These are phyloP conservation scores for Sporothrix variecibatus DNA, from an alignment of 2,329 filamentous ascomycete genomes.

Conservation along the genomic window DNA sequence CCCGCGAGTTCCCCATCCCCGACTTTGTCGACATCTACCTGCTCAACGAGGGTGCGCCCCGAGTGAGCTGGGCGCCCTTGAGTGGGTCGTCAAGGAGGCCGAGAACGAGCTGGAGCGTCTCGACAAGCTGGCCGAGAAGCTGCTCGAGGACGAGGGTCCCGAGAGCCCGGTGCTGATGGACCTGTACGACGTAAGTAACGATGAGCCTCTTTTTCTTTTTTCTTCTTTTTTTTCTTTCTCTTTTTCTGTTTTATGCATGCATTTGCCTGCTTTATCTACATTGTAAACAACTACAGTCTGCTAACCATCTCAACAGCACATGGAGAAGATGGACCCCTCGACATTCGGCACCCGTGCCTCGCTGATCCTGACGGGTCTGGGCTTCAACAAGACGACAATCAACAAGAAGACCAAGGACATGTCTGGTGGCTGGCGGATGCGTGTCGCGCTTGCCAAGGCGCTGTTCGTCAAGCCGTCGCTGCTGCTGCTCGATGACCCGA, in stretches of 20 bases:
- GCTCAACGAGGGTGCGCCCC: constrained; percentile 92
- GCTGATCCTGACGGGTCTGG: constrained; percentile 95
- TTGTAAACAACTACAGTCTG: neutral
- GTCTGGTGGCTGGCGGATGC: constrained; percentile 99
- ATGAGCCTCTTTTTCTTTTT: neutral
- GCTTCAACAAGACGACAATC: constrained; percentile 98
- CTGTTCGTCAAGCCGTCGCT: constrained; percentile 98
- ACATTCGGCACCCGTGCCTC: constrained; percentile 96
- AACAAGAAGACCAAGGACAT: constrained; percentile 99
- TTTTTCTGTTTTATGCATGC: neutral
- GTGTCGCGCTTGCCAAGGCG: constrained; percentile 94
- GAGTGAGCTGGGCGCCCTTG: constrained; percentile 83
- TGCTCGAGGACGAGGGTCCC: constrained; percentile 88
- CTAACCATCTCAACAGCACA: constrained; percentile 63
- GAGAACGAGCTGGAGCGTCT: constrained; percentile 89
- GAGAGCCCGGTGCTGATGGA: constrained; percentile 90
- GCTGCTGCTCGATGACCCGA: constrained; percentile 95
- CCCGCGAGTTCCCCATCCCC: constrained; percentile 92
- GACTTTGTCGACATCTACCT: constrained; percentile 98
- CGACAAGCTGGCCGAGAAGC: constrained; percentile 83
- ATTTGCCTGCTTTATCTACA: neutral
- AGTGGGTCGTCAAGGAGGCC: constrained; percentile 96
- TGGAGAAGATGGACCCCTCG: constrained; percentile 98
- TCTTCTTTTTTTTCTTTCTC: neutral
- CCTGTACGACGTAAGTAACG: constrained; percentile 79